Percentiles rank a stretch among this genome's conserved stretches.
Evolutionary conservation across 2,329 filamentous ascomycete genomes (phyloP).

Genomic region (Didymella arachidicola): DNA sequence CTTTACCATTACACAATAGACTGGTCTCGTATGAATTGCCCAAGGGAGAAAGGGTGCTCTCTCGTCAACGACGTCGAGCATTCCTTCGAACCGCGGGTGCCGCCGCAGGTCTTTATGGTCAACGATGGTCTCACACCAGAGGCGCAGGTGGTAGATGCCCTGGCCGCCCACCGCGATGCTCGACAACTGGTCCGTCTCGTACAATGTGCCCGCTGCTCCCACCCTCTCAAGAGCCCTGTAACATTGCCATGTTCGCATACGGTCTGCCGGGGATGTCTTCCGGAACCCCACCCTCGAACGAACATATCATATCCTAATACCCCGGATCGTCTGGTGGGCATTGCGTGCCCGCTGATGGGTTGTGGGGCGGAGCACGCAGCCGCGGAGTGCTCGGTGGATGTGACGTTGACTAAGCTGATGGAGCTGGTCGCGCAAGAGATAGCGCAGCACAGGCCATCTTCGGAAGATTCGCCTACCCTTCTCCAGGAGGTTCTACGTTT

Average conservation of each 20-base stretch:
- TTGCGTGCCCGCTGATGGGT: conserved; percentile 73
- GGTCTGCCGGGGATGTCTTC: conserved; percentile 78
- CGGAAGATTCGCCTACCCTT: conserved; percentile 46
- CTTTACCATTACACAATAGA: conserved; percentile 25
- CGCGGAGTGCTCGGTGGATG: conserved; percentile 79
- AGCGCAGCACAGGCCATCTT: conserved; percentile 46
- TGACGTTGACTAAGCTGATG: conserved; percentile 76
- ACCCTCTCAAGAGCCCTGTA: conserved; percentile 71
- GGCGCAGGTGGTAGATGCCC: conserved; percentile 46
- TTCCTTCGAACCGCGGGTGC: conserved; percentile 38
- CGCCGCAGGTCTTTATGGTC: conserved; percentile 54
- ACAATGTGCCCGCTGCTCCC: conserved; percentile 78
- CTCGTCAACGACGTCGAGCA: conserved; percentile 45
- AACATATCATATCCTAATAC: conserved; percentile 81
- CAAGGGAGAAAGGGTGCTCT: conserved; percentile 44
- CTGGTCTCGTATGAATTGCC: conserved; percentile 48
- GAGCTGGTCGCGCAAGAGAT: conserved; percentile 62
- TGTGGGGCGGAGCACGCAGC: conserved; percentile 77
- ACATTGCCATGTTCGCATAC: conserved; percentile 83
- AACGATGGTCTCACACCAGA: conserved; percentile 46
- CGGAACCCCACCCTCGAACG: conserved; percentile 67
- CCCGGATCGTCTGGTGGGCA: conserved; percentile 71
- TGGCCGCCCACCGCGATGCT: conserved; percentile 63
- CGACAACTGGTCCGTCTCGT: conserved; percentile 74
- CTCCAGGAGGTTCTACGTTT: conserved; percentile 53